Evolutionary conservation across 768 basidiomycete genomes (phyloP).

Genomic region (Serendipita vermifera): DNA sequence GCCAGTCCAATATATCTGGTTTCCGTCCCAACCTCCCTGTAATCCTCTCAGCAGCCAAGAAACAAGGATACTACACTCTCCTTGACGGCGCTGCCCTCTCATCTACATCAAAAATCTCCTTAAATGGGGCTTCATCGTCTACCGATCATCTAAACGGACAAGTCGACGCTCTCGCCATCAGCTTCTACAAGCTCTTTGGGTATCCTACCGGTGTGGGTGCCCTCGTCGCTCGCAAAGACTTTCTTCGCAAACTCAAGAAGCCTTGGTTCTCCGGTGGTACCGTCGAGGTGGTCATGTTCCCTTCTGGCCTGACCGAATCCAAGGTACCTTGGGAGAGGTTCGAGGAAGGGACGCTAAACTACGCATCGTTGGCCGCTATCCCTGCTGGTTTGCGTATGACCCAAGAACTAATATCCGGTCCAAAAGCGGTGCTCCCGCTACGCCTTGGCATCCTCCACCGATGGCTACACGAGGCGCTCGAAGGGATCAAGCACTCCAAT

Average conservation of each 20-base stretch:
- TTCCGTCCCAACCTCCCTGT: slow-evolving; percentile 40
- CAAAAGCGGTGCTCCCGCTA: slow-evolving; percentile 65
- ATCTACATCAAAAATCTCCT: slow-evolving; percentile 53
- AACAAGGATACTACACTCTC: slow-evolving; percentile 57
- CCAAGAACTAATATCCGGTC: slow-evolving; percentile 60
- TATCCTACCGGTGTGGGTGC: slow-evolving; percentile 79
- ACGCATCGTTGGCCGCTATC: slow-evolving; percentile 60
- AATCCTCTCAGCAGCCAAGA: slow-evolving; percentile 48
- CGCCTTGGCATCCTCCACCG: slow-evolving; percentile 58
- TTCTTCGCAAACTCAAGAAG: slow-evolving; percentile 45
- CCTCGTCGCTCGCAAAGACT: slow-evolving; percentile 57
- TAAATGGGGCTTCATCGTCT: slow-evolving; percentile 32
- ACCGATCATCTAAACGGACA: slow-evolving; percentile 32
- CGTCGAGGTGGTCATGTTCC: slow-evolving; percentile 72
- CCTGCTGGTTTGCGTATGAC: slow-evolving; percentile 67
- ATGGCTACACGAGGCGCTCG: slow-evolving; percentile 46
- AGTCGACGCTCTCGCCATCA: slow-evolving; percentile 71
- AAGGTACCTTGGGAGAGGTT: slow-evolving; percentile 5
- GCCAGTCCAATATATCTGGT: slow-evolving; percentile 73
- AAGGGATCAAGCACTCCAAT: slow-evolving; percentile 27
- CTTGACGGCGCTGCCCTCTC: slow-evolving; percentile 73
- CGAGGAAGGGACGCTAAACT: slow-evolving; percentile 80
- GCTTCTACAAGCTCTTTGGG: slow-evolving; percentile 87
- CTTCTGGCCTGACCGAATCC: slow-evolving; percentile 49
- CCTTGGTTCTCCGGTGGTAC: slow-evolving; percentile 82